Percentiles rank a stretch among this genome's conserved stretches.
Conservation (phyloP, 306 rosid species). For the Cucurbita argyrosperma region DNA sequence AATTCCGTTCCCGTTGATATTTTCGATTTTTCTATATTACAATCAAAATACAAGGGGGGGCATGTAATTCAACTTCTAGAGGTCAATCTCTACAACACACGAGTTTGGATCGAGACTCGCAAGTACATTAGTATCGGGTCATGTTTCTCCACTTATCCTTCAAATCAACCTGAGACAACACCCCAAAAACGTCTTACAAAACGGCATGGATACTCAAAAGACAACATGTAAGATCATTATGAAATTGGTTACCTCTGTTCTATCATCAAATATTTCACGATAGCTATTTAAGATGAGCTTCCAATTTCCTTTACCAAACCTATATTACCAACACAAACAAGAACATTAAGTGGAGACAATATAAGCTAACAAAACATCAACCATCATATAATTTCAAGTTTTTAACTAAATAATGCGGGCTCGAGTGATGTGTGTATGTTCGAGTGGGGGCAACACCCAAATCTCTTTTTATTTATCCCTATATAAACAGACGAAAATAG, state of each 20-base stretch:
- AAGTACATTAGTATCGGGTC: conserved; percentile 16
- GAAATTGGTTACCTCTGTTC: conserved; percentile 48
- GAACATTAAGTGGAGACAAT: not conserved
- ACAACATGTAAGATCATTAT: not conserved
- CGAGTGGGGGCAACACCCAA: not conserved
- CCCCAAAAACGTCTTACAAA: conserved; percentile 1
- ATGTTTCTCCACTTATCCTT: conserved; percentile 93
- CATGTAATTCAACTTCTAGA: not conserved
- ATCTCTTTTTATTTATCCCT: not conserved
- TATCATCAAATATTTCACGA: conserved; percentile 35
- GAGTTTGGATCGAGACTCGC: not conserved
- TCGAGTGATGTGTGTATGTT: not conserved
- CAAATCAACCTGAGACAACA: conserved; percentile 52
- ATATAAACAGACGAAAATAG: not conserved
- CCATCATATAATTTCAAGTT: not conserved
- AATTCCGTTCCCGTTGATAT: not conserved
- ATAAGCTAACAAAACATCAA: not conserved
- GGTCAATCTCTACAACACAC: not conserved
- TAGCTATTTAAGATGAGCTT: conserved; percentile 30
- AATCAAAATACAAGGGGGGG: not conserved
- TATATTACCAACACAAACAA: conserved; percentile 17
- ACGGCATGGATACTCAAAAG: not conserved
- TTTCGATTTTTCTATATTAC: not conserved
- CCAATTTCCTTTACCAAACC: conserved; percentile 82
- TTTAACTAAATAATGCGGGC: not conserved